Base-by-base conservation (phyloP, 2,329 filamentous ascomycete genomes). In the Paracorniculantispora psalliotae region DNA sequence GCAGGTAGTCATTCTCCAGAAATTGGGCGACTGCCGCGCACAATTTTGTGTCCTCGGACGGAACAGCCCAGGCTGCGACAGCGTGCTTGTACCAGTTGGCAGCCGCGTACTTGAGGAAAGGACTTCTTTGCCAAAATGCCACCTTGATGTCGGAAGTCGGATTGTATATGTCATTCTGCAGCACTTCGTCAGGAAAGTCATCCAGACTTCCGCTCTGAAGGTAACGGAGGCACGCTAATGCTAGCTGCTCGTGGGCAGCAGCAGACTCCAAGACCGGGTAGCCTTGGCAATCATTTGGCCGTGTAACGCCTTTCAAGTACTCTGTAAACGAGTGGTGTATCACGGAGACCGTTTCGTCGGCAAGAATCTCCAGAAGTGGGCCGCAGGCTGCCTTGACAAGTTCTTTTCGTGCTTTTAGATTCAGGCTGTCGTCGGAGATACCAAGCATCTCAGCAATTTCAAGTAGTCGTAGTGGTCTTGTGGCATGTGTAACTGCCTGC, bases 321-420 rank as follows among this genome's bases (percentile, higher is more conserved):
- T 80, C 78, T 0, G 78, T 80, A 37, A 81, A 73, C 1, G 77
- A 79, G 57, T 80, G 78, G 57, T 81, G 78, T 3, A 80, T 70
- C 15, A 80, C 71, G 23, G 68, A 71, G 21, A 80, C 67, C 0
- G 74, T 76, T 50, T 79, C 77, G 56, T 81, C 76, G 9, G 74
- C 70, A 1, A 76, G 67, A 28, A 79, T 71, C 59, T 81, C 76
- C 0, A 81, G 61, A 4, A 81, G 66, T 3, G 77, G 73, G 0
- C 77, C 77, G 60, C 75, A 79, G 4, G 72, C 70, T n/a, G 68
- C 66, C 28, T 73, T 67, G 2, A 77, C 69, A 7, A 77, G 64
- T 2, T 68, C 61, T 61, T 79, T 79, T 5, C 65, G 67, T 12
- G 67, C 59, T 59, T 64, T 66, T 10, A 71, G 52, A 15, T 67